Conservation (phyloP, 129 eudicot genomes). For the Saposhnikovia divaricata region DNA sequence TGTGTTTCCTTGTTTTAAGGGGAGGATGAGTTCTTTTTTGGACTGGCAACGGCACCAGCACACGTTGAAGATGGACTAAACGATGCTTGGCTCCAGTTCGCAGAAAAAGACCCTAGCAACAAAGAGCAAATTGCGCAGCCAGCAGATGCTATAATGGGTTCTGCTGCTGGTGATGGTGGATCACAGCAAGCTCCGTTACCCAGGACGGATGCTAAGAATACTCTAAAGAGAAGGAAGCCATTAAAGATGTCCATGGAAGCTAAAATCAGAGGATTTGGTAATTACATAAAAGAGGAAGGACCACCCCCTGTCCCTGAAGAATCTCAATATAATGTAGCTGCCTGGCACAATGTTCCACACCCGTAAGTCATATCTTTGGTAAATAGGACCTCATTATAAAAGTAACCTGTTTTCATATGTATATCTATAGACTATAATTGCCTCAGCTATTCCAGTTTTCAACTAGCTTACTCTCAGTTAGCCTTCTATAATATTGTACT, state of each 20-base stretch:
- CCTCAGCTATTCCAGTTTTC: neutral
- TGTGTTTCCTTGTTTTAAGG: conserved; percentile 29
- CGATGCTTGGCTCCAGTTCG: conserved; percentile 99
- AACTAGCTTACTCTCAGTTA: neutral
- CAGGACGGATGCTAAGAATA: conserved; percentile 18
- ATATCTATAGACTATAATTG: neutral
- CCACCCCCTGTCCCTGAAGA: conserved; percentile 40
- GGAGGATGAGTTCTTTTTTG: conserved; percentile 80
- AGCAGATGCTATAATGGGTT: conserved; percentile 42
- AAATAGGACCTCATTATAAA: neutral
- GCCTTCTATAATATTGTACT: neutral
- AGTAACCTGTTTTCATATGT: neutral
- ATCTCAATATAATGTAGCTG: conserved; percentile 65
- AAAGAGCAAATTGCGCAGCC: conserved; percentile 25
- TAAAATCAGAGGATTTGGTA: conserved; percentile 71
- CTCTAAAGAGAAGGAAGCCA: conserved; percentile 48
- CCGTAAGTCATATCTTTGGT: conserved; percentile 56
- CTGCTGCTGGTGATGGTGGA: conserved; percentile 81
- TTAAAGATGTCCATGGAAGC: conserved; percentile 87
- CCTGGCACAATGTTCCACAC: conserved; percentile 98
- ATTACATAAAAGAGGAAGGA: conserved; percentile 50
- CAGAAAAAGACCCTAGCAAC: conserved; percentile 52
- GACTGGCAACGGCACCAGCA: conserved; percentile 99
- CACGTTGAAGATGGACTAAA: conserved; percentile 93
- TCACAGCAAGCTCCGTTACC: conserved; percentile 52